Evolutionary conservation across 768 basidiomycete species (phyloP).

Genomic region (Rhodotorula taiwanensis): DNA sequence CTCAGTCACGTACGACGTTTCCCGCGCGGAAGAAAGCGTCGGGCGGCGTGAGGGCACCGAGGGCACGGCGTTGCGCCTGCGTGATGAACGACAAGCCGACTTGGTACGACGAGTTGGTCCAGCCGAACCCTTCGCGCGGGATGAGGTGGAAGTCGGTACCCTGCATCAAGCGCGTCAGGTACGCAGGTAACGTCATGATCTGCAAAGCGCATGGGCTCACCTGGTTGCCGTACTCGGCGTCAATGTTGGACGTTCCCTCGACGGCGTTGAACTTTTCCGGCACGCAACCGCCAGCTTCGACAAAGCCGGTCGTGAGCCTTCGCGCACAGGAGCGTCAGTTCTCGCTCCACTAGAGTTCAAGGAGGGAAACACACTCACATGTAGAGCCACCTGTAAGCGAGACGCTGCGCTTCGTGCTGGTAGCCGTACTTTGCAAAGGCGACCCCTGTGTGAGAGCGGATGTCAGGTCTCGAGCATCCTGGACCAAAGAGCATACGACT

Average conservation of each 20-base stretch:
- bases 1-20: not conserved
- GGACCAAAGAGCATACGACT: not conserved
- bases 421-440: constrained; percentile 94
- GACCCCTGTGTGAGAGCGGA: constrained; percentile 55
- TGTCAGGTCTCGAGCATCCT: not conserved
- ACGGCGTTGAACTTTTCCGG: constrained; percentile 99
- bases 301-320: constrained; percentile 89
- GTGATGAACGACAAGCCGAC: constrained; percentile 92
- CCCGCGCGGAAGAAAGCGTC: constrained; percentile 52
- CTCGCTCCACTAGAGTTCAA: not conserved
- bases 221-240: constrained; percentile 94
- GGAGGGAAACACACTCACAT: constrained; percentile 57
- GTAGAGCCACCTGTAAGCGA: constrained; percentile 95
- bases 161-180: constrained; percentile 41
- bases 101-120: constrained; percentile 74
- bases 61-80: constrained; percentile 87
- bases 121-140: constrained; percentile 94
- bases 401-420: constrained; percentile 80
- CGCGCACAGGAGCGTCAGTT: not conserved
- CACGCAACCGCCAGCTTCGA: constrained; percentile 95
- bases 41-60: constrained; percentile 87
- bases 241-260: constrained; percentile 86
- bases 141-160: constrained; percentile 97
- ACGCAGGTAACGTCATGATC: constrained; percentile 12
- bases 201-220: not conserved